Base-by-base conservation (phyloP, 768 basidiomycete genomes). In the Candolleomyces efflorescens region DNA sequence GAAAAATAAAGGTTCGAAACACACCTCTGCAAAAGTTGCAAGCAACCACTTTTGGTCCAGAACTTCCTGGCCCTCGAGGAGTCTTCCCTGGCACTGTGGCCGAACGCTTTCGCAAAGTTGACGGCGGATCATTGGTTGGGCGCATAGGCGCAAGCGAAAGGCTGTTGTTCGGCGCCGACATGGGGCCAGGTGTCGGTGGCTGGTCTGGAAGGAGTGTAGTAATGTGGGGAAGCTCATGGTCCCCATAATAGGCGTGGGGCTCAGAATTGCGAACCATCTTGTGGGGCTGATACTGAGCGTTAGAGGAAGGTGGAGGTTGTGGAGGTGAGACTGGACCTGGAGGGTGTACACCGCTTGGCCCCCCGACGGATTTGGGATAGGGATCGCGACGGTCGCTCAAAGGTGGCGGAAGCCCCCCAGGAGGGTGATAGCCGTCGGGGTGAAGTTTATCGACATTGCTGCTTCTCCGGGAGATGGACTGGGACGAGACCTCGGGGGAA, bases 1-100 rank as follows among this genome's bases (percentile, higher is more conserved):
- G 27, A 23, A 22, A 56, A 17, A 22, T 38, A 52, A 36, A 44
- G 53, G 41, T 13, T 32, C 56, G 37, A 36, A 36, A 75, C 84
- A 56, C 65, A 92, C 91, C 89, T 77, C 91, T 82, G 72, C 91
- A 93, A 68, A 90, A 90, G 71, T 92, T 91, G 72, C 91, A 93
- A 15, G 91, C 91, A 22, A 93, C 90, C 12, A 92, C 87, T 67
- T 92, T 92, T 47, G 90, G 89, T 11, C 90, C 90, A 52, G 88
- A 88, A 58, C 78, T 85, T 37, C 83, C 82, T 50, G 77, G 71
- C 64, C 80, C 78, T 60, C 85, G 82, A 54, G 74, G 76, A 58
- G 72, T 81, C 65, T 85, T 86, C 41, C 81, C 85, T 47, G 84
- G 84, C 12, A 87, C 79, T 7, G 88, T 87, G 7, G 86, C 81